Evolutionary conservation across 306 rosid species (phyloP).

Genomic region (Canavalia gladiata): DNA sequence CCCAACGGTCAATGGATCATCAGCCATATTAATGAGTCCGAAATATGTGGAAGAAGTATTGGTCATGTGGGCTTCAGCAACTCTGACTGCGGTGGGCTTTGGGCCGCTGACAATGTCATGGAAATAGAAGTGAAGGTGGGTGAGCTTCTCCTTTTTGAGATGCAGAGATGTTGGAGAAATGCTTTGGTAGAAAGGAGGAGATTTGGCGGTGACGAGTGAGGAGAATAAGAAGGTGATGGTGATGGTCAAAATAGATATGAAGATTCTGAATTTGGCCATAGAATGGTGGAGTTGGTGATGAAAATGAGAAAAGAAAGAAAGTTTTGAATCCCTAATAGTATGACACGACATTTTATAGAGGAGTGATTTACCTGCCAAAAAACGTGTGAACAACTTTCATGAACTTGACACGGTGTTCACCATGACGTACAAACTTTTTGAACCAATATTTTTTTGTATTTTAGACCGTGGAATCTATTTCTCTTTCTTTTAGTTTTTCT

Average conservation of each 20-base stretch:
- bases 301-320: too few species aligned
- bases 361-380: not conserved
- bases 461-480: too few species aligned
- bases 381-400: not conserved
- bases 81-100: conserved; percentile 54
- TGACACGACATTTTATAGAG: not conserved
- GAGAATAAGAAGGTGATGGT: not conserved
- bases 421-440: not conserved
- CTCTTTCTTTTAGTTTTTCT: not conserved
- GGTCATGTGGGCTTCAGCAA: conserved; percentile 53
- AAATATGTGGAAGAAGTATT: conserved; percentile 51
- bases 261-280: conserved; percentile 42
- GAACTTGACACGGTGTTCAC: not conserved
- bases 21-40: conserved; percentile 51
- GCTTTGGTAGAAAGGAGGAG: conserved; percentile 36
- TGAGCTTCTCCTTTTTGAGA: conserved; percentile 58
- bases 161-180: conserved; percentile 43
- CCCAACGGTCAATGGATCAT: conserved; percentile 60
- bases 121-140: conserved; percentile 73
- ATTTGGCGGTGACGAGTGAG: conserved; percentile 19
- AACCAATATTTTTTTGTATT: not conserved
- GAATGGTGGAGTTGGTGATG: not conserved
- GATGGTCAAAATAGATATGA: not conserved
- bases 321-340: too few species aligned
- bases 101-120: conserved; percentile 65